A percentile compares a stretch with the other conserved stretches of the same genome.
phyloP scores from a whole-genome alignment of 305 asterid genomes.

The Striga hermonthica region DNA sequence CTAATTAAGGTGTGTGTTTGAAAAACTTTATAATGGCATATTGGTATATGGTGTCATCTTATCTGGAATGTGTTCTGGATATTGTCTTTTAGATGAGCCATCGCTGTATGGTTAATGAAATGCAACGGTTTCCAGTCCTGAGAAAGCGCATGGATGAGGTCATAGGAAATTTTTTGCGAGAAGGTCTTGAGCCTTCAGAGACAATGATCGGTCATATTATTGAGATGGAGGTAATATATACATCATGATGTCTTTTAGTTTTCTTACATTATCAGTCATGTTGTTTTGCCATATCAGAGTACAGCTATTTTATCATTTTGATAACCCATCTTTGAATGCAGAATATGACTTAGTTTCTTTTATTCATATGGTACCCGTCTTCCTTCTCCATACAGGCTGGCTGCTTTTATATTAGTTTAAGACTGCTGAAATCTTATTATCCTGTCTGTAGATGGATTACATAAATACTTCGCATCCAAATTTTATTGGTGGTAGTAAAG shows the following conservation, averaged over 20 bases:
- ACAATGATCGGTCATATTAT: constrained; percentile 77
- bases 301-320: background rate
- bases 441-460: constrained; percentile 67
- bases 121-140: constrained; percentile 75
- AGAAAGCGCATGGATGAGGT: constrained; percentile 72
- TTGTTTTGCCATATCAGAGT: background rate
- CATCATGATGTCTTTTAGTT: background rate
- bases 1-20: constrained; percentile 62
- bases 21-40: constrained; percentile 5
- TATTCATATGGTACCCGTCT: background rate
- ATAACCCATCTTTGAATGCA: background rate
- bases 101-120: constrained; percentile 66
- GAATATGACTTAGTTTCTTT: background rate
- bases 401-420: background rate
- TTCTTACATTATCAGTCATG: background rate
- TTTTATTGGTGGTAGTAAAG: constrained; percentile 91
- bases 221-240: constrained; percentile 73
- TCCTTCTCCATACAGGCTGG: background rate
- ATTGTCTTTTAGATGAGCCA: constrained; percentile 68
- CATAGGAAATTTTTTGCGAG: constrained; percentile 64
- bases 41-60: constrained; percentile 23
- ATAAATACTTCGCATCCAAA: constrained; percentile 88
- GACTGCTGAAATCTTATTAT: background rate
- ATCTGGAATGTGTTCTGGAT: constrained; percentile 29
- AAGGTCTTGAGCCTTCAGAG: constrained; percentile 81